A percentile compares a stretch with the other conserved stretches of the same genome.
These are phyloP conservation scores for Eimeria necatrix DNA, from an alignment of 169 alveolate genomes.

Conservation along the genomic window DNA sequence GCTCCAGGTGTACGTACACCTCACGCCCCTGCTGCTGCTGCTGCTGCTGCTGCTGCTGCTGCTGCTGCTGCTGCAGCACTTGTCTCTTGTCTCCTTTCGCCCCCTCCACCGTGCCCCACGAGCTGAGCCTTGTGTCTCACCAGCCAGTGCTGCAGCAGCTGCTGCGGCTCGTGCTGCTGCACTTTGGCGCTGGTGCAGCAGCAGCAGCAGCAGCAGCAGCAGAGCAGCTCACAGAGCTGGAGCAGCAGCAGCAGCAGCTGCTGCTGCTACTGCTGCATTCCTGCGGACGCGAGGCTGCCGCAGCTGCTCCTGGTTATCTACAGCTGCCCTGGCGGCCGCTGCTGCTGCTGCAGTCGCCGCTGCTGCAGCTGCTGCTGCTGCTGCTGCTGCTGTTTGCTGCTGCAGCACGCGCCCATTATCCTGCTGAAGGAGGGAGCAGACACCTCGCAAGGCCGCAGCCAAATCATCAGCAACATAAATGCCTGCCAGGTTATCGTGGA, in stretches of 20 bases:
- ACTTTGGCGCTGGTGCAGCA: background rate
- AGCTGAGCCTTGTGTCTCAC: background rate
- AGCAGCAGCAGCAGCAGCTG: constrained; percentile 11
- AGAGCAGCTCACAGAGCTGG: no score
- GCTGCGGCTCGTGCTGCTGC: background rate
- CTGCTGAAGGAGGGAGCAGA: constrained; percentile 98
- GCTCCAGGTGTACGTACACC: background rate
- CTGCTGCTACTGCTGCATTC: background rate
- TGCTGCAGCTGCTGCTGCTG: no score
- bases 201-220: constrained; percentile 13
- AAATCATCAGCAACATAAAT: constrained; percentile 93
- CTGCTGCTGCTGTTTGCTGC: background rate
- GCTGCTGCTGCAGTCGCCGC: background rate
- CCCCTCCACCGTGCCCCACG: background rate
- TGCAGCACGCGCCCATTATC: constrained; percentile 87
- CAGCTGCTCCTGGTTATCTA: background rate
- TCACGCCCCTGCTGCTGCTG: background rate
- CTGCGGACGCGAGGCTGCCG: background rate
- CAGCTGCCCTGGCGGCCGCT: background rate
- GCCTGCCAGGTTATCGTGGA: constrained; percentile 96
- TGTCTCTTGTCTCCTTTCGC: background rate
- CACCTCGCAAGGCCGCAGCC: constrained; percentile 97
- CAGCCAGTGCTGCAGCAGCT: background rate
- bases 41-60: background rate
- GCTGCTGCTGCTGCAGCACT: background rate